Percentiles rank a stretch among this genome's conserved stretches.
These are phyloP conservation scores for Botrytis hyacinthi DNA, from an alignment of 2,329 filamentous ascomycete species.

Conservation along the genomic window DNA sequence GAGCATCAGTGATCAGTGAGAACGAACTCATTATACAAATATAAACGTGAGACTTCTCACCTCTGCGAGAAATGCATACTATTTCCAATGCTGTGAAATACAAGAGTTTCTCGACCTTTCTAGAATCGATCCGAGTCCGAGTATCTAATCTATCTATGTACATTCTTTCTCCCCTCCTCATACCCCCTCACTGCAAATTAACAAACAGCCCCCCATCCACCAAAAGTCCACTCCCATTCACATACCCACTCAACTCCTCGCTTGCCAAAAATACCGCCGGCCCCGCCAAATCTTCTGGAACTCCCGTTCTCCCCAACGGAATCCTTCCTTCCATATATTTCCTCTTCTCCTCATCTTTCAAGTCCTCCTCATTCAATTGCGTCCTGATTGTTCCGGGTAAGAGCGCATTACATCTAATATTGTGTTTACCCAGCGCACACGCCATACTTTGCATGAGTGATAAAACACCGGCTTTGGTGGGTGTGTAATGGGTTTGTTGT, in stretches of 20 bases:
- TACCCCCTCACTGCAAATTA: slow-evolving; percentile 64
- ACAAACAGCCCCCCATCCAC: slow-evolving; percentile 90
- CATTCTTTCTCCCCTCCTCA: too few species aligned
- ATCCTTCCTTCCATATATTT: slow-evolving; percentile 79
- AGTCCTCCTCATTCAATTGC: slow-evolving; percentile 79
- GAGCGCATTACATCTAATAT: slow-evolving; percentile 79
- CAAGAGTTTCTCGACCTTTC: background rate
- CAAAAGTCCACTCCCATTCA: slow-evolving; percentile 77
- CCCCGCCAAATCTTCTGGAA: slow-evolving; percentile 72
- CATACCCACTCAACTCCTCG: slow-evolving; percentile 74
- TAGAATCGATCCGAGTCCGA: background rate
- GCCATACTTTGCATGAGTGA: slow-evolving; percentile 82
- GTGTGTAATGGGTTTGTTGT: slow-evolving; percentile 80
- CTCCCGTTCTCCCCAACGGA: slow-evolving; percentile 72
- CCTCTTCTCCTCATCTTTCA: slow-evolving; percentile 70
- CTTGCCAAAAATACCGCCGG: slow-evolving; percentile 83
- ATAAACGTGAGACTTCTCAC: too few species aligned
- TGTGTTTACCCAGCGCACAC: slow-evolving; percentile 71
- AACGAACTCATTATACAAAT: too few species aligned
- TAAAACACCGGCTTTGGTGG: slow-evolving; percentile 80
- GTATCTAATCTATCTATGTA: background rate
- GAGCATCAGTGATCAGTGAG: too few species aligned
- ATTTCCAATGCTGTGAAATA: background rate
- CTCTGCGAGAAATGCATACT: background rate
- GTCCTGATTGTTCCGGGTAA: slow-evolving; percentile 81